phyloP scores from a whole-genome alignment of 2,329 filamentous ascomycete species.

The Chaetomiaceae sp. region DNA sequence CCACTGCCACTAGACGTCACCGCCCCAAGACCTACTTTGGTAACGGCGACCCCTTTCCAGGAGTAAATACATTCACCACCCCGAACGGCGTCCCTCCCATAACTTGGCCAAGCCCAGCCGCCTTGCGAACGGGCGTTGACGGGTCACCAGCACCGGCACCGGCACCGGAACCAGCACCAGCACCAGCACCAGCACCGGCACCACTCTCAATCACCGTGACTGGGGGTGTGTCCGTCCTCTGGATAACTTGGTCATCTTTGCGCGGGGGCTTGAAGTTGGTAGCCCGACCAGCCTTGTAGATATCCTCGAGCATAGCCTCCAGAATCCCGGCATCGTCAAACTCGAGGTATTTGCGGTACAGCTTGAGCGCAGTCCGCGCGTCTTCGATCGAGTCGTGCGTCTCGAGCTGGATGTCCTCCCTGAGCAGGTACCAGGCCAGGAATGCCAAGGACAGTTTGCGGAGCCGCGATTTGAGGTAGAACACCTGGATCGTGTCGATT shows the following conservation, averaged over 20 bases:
- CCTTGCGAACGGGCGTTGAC: slow-evolving; percentile 21
- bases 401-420: slow-evolving; percentile 88
- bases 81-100: slow-evolving; percentile 12
- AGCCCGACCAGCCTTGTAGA: slow-evolving; percentile 57
- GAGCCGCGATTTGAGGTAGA: slow-evolving; percentile 74
- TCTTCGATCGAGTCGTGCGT: slow-evolving; percentile 96
- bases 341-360: slow-evolving; percentile 87
- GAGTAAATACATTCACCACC: slow-evolving; percentile 12
- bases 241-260: slow-evolving; percentile 41
- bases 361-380: slow-evolving; percentile 79
- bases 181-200: too few species aligned
- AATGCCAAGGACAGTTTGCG: slow-evolving; percentile 91
- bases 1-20: too few species aligned
- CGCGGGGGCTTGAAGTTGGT: slow-evolving; percentile 50
- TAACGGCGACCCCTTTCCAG: slow-evolving; percentile 15
- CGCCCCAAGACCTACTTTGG: not conserved
- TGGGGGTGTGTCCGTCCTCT: slow-evolving; percentile 53
- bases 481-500: slow-evolving; percentile 90
- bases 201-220: slow-evolving; percentile 29
- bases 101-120: slow-evolving; percentile 6
- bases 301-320: slow-evolving; percentile 78
- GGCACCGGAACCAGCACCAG: too few species aligned
- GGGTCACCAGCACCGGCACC: slow-evolving; percentile 29
- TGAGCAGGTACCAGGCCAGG: slow-evolving; percentile 83
- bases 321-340: slow-evolving; percentile 81